Evolutionary conservation across 164 flowering plant species (phyloP), one percentile per base, ranked within the genome.

Genomic region (Kingdonia uniflora): DNA sequence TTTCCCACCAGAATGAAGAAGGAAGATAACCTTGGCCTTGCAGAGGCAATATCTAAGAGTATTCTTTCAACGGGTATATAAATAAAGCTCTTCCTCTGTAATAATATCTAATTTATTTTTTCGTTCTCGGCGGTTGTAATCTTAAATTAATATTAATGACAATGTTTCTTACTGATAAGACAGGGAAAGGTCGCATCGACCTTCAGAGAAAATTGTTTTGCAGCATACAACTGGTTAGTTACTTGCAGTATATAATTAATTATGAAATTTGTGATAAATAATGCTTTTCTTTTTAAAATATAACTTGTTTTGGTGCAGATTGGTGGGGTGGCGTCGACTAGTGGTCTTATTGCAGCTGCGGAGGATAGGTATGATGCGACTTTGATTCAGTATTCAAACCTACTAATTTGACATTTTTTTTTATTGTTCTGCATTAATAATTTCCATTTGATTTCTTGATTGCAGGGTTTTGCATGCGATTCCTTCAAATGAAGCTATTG

Each of bases 101-200:
- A 11, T 47, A 1, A 47, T 44, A 29, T 44, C 44, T 11, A 41
- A 19, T 47, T 14, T 39, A 11, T n/a, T n/a, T n/a, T n/a, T n/a
- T n/a, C n/a, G n/a, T n/a, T n/a, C n/a, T n/a, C n/a, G n/a, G n/a
- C n/a, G 16, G 60, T 23, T 17, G 53, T 14, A 35, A 25, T 14
- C 56, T 40, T 45, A 23, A 16, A 23, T 42, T 49, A 39, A 23
- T 49, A 49, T 11, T 16, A 25, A 19, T 17, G 6, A 14, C 40
- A 56, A 49, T 49, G 33, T 48, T 43, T 42, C 17, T 16, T 66
- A 38, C 23, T 57, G 43, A 49, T 51, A 70, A 19, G 48, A 50
- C 85, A 94, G 99, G 97, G 55, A 50, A 84, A 94, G 99, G 97
- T 55, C 92, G 96, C 51, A 83, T 94, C 45, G 99, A 94, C 59